Conservation (phyloP, 2,329 filamentous ascomycete species). For the Claviceps sp. region DNA sequence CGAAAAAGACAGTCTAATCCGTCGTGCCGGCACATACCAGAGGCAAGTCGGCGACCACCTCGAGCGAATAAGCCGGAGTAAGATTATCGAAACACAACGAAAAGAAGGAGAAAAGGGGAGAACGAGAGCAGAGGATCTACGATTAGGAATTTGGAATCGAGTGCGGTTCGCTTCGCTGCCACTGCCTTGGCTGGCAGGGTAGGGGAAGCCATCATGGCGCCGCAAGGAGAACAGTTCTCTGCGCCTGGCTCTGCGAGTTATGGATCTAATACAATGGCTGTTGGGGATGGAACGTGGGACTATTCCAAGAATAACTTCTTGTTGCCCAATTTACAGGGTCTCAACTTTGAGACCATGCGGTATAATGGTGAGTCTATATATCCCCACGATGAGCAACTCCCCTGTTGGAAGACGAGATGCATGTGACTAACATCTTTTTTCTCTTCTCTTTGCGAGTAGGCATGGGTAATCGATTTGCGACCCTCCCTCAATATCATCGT, state of each 20-base stretch:
- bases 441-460: slow-evolving; percentile 28
- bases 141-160: neutral
- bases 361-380: slow-evolving; percentile 53
- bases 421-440: neutral
- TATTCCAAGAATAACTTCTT: slow-evolving; percentile 64
- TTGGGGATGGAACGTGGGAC: slow-evolving; percentile 78
- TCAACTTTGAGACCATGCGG: slow-evolving; percentile 70
- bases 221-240: slow-evolving; percentile 46
- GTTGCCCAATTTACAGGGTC: slow-evolving; percentile 60
- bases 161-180: slow-evolving; percentile 1
- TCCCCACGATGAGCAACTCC: no score
- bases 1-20: neutral
- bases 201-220: slow-evolving; percentile 41
- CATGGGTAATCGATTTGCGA: slow-evolving; percentile 70
- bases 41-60: neutral
- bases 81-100: neutral
- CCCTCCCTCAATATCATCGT: slow-evolving; percentile 53
- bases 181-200: slow-evolving; percentile 7
- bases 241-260: slow-evolving; percentile 62
- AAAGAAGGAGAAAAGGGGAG: no score
- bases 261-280: slow-evolving; percentile 57
- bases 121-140: neutral
- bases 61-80: neutral
- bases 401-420: neutral
- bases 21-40: neutral